Conservation (phyloP, 257 asterid genomes). For the Dorcoceras hygrometricum region DNA sequence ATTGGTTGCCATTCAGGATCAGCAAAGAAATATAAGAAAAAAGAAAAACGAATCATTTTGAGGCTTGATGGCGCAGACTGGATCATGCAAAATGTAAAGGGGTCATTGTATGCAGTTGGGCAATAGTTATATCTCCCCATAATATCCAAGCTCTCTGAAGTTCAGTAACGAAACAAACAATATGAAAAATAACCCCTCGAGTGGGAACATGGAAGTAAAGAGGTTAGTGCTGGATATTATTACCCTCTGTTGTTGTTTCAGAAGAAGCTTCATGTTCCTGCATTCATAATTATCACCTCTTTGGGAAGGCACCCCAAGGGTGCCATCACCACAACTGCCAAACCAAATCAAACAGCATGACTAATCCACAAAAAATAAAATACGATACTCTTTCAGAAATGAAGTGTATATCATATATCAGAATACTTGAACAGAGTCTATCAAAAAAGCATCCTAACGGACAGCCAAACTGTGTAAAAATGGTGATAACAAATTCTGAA, state of each 20-base stretch:
- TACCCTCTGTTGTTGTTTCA: constrained; percentile 93
- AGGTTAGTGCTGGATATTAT: constrained; percentile 22
- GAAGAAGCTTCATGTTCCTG: constrained; percentile 96
- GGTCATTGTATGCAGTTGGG: constrained; percentile 6
- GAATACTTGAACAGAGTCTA: background rate
- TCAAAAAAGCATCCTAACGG: background rate
- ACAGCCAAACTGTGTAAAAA: constrained; percentile 11
- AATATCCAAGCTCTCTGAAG: constrained; percentile 1
- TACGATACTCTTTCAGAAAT: constrained; percentile 4
- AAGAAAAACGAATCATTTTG: background rate
- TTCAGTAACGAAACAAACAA: constrained; percentile 10
- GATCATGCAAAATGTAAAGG: background rate
- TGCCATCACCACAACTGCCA: constrained; percentile 94
- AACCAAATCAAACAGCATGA: constrained; percentile 31
- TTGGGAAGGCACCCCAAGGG: constrained; percentile 80
- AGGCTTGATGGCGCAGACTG: constrained; percentile 8
- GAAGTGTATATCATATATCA: constrained; percentile 16
- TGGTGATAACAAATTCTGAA: background rate
- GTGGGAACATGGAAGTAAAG: constrained; percentile 8
- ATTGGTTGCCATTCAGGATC: background rate
- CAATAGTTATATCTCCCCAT: constrained; percentile 4
- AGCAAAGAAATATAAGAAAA: constrained; percentile 2
- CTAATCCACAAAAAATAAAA: constrained; percentile 14
- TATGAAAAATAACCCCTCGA: constrained; percentile 5
- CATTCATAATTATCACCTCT: constrained; percentile 93